phyloP scores from a whole-genome alignment of 108 stramenopile genomes.

The Cyclotella sp. region DNA sequence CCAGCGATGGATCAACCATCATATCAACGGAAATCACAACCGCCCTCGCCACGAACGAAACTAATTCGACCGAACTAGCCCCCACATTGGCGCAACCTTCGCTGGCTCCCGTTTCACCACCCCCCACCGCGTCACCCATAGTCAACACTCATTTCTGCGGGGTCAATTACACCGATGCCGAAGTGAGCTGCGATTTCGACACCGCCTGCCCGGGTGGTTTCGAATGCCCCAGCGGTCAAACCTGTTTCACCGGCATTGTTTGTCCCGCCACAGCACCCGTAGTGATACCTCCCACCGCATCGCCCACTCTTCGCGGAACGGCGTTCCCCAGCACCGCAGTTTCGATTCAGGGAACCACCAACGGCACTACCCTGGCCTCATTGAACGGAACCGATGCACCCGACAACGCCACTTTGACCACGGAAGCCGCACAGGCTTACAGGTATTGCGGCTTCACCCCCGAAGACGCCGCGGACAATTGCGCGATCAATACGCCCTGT shows the following conservation, averaged over 20 bases:
- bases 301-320: background rate
- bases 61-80: background rate
- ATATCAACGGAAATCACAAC: background rate
- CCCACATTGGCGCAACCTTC: background rate
- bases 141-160: conserved; percentile 28
- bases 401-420: background rate
- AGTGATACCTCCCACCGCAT: background rate
- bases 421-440: background rate
- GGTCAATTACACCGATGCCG: conserved; percentile 17
- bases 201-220: conserved; percentile 29
- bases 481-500: conserved; percentile 23
- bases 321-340: background rate
- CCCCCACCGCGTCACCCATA: conserved; percentile 12
- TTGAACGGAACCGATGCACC: background rate
- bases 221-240: conserved; percentile 21
- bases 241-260: conserved; percentile 25
- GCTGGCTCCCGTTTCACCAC: background rate
- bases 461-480: conserved; percentile 22
- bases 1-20: background rate
- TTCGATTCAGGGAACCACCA: too few relatives aligned
- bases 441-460: conserved; percentile 17
- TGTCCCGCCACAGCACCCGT: background rate
- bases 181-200: conserved; percentile 3
- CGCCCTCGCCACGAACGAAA: background rate
- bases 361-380: background rate